Percentiles rank a stretch among this genome's conserved stretches.
These are phyloP conservation scores for Aspergillaceae sp. DNA, from an alignment of 2,329 filamentous ascomycete species.

Conservation along the genomic window DNA sequence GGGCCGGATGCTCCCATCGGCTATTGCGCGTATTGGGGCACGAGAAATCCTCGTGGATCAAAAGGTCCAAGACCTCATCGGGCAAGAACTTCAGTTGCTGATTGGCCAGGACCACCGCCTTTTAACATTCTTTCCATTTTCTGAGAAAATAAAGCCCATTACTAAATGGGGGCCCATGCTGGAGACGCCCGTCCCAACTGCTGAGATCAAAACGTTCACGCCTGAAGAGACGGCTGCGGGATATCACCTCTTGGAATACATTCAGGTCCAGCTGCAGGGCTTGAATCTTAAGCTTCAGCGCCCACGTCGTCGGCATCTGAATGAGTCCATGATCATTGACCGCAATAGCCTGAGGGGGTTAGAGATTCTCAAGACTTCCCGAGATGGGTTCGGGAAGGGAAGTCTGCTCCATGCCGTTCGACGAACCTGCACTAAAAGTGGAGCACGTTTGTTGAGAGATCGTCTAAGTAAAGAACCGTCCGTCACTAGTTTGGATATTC, in stretches of 20 bases:
- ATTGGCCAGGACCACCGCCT: slow-evolving; percentile 67
- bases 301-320: slow-evolving; percentile 62
- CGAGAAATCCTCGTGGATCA: slow-evolving; percentile 75
- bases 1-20: slow-evolving; percentile 63
- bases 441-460: slow-evolving; percentile 71
- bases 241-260: slow-evolving; percentile 73
- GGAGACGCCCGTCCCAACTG: slow-evolving; percentile 57
- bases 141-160: slow-evolving; percentile 40
- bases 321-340: slow-evolving; percentile 82
- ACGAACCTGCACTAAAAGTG: slow-evolving; percentile 83
- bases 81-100: slow-evolving; percentile 56
- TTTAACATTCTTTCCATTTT: slow-evolving; percentile 59
- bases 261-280: slow-evolving; percentile 68
- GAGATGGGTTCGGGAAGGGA: slow-evolving; percentile 68
- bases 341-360: slow-evolving; percentile 82
- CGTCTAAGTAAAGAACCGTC: slow-evolving; percentile 55
- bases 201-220: slow-evolving; percentile 52
- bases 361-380: slow-evolving; percentile 78
- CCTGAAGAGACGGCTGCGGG: slow-evolving; percentile 65
- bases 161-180: slow-evolving; percentile 67
- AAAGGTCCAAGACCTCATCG: slow-evolving; percentile 47
- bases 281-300: slow-evolving; percentile 73
- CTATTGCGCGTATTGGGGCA: slow-evolving; percentile 72
- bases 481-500: too few relatives aligned
- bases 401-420: slow-evolving; percentile 86